Conservation (phyloP, 1,284 basidiomycete genomes). For the Inonotus obliquus region DNA sequence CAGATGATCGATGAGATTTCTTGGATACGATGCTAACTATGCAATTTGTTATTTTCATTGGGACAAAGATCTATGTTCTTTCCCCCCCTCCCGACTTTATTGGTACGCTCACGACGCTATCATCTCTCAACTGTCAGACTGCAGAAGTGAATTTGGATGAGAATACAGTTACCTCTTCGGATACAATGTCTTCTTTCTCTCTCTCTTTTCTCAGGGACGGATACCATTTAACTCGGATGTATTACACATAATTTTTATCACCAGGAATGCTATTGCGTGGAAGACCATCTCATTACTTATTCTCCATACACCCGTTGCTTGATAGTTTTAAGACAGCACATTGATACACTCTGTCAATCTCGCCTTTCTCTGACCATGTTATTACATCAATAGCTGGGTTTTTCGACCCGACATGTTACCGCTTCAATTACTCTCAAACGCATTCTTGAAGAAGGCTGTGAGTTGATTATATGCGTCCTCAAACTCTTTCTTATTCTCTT, state of each 20-base stretch:
- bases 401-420: conserved; percentile 5
- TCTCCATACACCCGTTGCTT: too few relatives aligned
- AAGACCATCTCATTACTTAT: too few relatives aligned
- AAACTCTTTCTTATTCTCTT: conserved; percentile 60
- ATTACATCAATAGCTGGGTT: not conserved
- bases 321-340: too few relatives aligned
- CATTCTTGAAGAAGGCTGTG: conserved; percentile 43
- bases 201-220: too few relatives aligned
- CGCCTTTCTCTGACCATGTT: not conserved
- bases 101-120: not conserved
- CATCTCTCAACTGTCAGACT: too few relatives aligned
- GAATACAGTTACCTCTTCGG: too few relatives aligned
- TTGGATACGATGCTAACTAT: not conserved
- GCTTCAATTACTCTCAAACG: conserved; percentile 16
- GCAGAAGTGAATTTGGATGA: too few relatives aligned
- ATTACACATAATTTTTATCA: too few relatives aligned
- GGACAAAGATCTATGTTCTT: not conserved
- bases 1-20: not conserved
- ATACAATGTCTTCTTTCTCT: too few relatives aligned
- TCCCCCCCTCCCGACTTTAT: too few relatives aligned
- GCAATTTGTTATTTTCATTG: not conserved
- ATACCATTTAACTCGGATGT: too few relatives aligned
- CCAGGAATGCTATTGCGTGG: too few relatives aligned
- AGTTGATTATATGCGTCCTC: conserved; percentile 60
- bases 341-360: not conserved